Conservation (phyloP, 805 yeast species). For the Brettanomyces naardenensis region DNA sequence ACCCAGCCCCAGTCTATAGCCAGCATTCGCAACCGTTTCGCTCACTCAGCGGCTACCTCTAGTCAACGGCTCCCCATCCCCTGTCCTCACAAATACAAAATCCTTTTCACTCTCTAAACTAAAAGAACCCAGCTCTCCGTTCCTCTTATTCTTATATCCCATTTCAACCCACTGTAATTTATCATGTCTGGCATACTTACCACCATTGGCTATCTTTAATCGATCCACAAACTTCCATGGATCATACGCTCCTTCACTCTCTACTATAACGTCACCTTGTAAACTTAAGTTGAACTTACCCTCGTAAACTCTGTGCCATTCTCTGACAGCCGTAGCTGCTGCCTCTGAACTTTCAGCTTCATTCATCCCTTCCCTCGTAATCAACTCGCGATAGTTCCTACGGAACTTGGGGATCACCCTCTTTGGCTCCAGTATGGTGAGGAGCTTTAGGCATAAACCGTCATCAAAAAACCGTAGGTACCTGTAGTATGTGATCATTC, state of each 20-base stretch:
- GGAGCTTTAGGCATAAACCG: conserved; percentile 64
- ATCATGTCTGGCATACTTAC: conserved; percentile 52
- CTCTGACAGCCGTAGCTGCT: conserved; percentile 8
- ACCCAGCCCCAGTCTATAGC: too few species aligned
- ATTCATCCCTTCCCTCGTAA: not conserved
- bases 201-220: conserved; percentile 50
- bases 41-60: too few species aligned
- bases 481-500: conserved; percentile 82
- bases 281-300: conserved; percentile 55
- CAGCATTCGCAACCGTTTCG: too few species aligned
- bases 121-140: conserved; percentile 26
- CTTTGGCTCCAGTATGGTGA: conserved; percentile 67
- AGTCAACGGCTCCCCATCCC: too few species aligned
- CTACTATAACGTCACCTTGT: conserved; percentile 45
- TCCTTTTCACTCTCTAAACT: conserved; percentile 67
- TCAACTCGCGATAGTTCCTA: conserved; percentile 10
- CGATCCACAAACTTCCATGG: conserved; percentile 58
- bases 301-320: conserved; percentile 29
- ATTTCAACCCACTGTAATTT: conserved; percentile 67
- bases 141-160: conserved; percentile 32
- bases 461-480: conserved; percentile 74
- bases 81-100: conserved; percentile 70
- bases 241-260: conserved; percentile 49
- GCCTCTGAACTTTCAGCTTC: not conserved
- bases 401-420: conserved; percentile 51